These are phyloP conservation scores for Flaveria floridana DNA, from an alignment of 140 eudicot genomes.

Conservation along the genomic window DNA sequence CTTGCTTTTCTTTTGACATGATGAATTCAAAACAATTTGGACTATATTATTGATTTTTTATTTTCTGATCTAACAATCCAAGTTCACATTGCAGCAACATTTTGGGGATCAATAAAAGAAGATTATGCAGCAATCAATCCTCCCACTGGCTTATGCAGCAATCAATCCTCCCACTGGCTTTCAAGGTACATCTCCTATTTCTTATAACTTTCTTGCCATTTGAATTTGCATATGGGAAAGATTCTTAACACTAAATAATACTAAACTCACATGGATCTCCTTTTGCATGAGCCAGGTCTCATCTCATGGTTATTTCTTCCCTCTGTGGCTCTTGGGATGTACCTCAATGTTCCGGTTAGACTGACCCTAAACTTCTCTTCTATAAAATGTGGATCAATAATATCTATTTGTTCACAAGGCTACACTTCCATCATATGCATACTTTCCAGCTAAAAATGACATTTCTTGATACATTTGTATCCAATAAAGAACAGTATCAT, in stretches of 20 bases:
- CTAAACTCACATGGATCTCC: conserved; percentile 2
- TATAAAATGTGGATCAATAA: conserved; percentile 2
- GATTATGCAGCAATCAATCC: conserved; percentile 76
- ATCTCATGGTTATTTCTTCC: conserved; percentile 97
- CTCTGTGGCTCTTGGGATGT: conserved; percentile 78
- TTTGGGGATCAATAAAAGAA: conserved; percentile 73
- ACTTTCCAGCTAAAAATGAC: neutral
- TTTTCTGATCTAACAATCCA: neutral
- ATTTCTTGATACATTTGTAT: neutral
- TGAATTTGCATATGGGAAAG: neutral
- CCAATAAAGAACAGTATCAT: too few species aligned
- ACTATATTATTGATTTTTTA: neutral
- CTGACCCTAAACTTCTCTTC: neutral
- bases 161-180: conserved; percentile 81
- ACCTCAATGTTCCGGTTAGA: conserved; percentile 79
- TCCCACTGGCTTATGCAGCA: conserved; percentile 79
- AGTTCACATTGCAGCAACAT: conserved; percentile 55
- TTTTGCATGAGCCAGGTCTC: conserved; percentile 48
- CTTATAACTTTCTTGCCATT: neutral
- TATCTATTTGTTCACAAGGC: too few species aligned
- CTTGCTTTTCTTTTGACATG: neutral
- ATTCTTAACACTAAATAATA: neutral
- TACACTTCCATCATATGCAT: neutral
- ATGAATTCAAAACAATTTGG: too few species aligned
- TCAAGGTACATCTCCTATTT: conserved; percentile 56